Evolutionary conservation across 179 eudicot genomes (phyloP).

Genomic region (Gypsophila paniculata): DNA sequence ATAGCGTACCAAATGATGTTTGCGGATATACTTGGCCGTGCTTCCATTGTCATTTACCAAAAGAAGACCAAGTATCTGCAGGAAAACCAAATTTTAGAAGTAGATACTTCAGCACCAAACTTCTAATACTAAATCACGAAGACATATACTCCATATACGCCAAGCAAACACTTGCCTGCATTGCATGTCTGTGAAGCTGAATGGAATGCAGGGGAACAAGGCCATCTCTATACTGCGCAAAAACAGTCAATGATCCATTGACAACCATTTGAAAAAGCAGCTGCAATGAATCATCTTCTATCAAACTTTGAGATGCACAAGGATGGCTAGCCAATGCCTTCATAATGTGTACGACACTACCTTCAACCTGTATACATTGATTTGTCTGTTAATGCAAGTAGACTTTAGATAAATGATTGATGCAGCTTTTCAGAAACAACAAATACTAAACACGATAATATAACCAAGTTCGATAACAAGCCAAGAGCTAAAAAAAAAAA

Average conservation of each 20-base stretch:
- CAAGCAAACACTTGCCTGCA: constrained; percentile 58
- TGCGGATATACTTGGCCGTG: constrained; percentile 83
- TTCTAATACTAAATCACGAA: not conserved
- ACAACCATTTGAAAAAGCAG: constrained; percentile 95
- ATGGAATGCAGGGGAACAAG: constrained; percentile 84
- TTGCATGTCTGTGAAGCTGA: constrained; percentile 98
- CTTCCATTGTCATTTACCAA: constrained; percentile 90
- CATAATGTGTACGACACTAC: constrained; percentile 93
- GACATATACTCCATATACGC: not conserved
- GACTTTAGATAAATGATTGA: not conserved
- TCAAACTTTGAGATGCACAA: constrained; percentile 95
- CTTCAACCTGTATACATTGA: constrained; percentile 67
- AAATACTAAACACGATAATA: not conserved
- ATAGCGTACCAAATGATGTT: constrained; percentile 85
- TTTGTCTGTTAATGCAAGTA: not conserved
- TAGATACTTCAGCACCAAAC: not conserved
- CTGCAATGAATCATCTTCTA: constrained; percentile 85
- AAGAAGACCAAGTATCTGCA: constrained; percentile 94
- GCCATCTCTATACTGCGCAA: constrained; percentile 74
- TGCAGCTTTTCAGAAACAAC: not conserved
- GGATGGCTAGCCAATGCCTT: constrained; percentile 93
- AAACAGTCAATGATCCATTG: constrained; percentile 80
- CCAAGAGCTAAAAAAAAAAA: not conserved
- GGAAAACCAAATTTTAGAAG: constrained; percentile 17
- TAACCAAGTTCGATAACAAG: not conserved